Conservation (phyloP, 768 basidiomycete genomes). For the Leccinum ochraceum region DNA sequence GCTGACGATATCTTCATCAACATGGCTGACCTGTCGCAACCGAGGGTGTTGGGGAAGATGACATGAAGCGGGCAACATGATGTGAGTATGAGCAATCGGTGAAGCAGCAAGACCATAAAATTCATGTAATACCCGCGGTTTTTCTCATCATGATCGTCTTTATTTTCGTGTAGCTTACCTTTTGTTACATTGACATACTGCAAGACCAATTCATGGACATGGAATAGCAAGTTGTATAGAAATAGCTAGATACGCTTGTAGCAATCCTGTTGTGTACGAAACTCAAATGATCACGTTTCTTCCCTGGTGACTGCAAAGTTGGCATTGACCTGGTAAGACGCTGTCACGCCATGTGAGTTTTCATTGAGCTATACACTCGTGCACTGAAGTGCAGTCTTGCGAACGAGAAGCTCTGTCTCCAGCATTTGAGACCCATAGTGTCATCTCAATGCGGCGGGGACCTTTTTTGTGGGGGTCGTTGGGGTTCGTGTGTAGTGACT, state of each 20-base stretch:
- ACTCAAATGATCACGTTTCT: neutral
- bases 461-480: no score
- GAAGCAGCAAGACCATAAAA: slow-evolving; percentile 1
- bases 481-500: no score
- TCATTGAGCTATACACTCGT: no score
- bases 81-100: slow-evolving; percentile 25
- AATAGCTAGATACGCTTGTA: neutral
- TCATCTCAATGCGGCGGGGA: no score
- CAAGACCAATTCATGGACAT: neutral
- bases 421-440: no score
- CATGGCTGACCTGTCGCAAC: slow-evolving; percentile 83
- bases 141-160: neutral
- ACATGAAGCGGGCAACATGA: slow-evolving; percentile 4
- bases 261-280: neutral
- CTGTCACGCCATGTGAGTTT: no score
- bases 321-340: no score
- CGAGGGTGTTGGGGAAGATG: slow-evolving; percentile 65
- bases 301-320: neutral
- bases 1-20: slow-evolving; percentile 97
- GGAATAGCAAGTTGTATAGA: neutral
- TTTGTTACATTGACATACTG: neutral
- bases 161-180: neutral
- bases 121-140: slow-evolving; percentile 20
- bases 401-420: no score
- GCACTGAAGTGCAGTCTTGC: no score